Evolutionary conservation across 1,284 basidiomycete genomes (phyloP).

Genomic region (Agroathelia rolfsii): DNA sequence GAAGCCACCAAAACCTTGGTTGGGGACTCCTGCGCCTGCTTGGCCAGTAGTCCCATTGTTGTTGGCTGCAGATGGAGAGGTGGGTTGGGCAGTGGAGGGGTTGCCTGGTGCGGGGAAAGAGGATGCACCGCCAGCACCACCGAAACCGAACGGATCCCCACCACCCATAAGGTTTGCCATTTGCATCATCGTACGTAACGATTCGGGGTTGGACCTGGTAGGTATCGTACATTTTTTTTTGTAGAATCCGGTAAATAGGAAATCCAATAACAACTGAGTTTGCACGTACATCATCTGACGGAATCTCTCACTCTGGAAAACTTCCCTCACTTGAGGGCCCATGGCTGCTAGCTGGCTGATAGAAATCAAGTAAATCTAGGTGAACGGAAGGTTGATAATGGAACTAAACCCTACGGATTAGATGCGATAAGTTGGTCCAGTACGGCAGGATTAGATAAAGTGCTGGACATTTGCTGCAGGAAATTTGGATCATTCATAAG

Average conservation of each 20-base stretch:
- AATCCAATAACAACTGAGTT: neutral
- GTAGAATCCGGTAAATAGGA: too few species aligned
- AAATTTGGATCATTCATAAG: conserved; percentile 82
- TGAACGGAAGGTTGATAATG: too few species aligned
- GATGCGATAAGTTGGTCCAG: conserved; percentile 77
- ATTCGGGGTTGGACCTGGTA: conserved; percentile 64
- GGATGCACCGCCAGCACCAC: conserved; percentile 15
- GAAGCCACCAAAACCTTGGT: too few species aligned
- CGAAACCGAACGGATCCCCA: conserved; percentile 16
- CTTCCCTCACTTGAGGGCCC: conserved; percentile 72
- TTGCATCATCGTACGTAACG: conserved; percentile 73
- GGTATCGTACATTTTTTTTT: too few species aligned
- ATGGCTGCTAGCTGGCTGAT: conserved; percentile 71
- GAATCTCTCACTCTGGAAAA: conserved; percentile 77
- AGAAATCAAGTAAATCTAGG: too few species aligned
- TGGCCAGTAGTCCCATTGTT: conserved; percentile 11
- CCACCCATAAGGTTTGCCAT: conserved; percentile 53
- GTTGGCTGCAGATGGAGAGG: conserved; percentile 18
- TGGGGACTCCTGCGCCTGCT: too few species aligned
- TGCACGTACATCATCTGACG: conserved; percentile 65
- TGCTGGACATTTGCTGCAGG: conserved; percentile 61
- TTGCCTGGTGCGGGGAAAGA: conserved; percentile 22
- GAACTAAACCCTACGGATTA: neutral
- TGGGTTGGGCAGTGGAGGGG: conserved; percentile 18
- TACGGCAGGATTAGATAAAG: conserved; percentile 74